Percentiles rank a stretch among this genome's conserved stretches.
These are phyloP conservation scores for Talaromyces sp. DNA, from an alignment of 2,329 filamentous ascomycete genomes.

Conservation along the genomic window DNA sequence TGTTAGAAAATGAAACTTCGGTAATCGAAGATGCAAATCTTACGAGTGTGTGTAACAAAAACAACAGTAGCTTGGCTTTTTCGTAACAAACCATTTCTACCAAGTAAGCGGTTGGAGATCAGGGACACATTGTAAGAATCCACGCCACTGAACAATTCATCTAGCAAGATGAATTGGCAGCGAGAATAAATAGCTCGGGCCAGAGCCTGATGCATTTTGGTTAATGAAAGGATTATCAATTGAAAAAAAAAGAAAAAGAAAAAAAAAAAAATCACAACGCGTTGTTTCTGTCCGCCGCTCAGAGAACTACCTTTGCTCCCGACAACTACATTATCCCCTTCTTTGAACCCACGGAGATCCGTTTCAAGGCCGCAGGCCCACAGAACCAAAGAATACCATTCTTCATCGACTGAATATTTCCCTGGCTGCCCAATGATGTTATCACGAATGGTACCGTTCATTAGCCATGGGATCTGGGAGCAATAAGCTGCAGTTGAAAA, in stretches of 20 bases:
- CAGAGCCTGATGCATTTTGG: background rate
- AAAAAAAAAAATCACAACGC: slow-evolving; percentile 51
- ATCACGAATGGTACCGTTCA: background rate
- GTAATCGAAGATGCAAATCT: background rate
- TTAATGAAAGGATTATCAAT: no score
- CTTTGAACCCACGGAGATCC: slow-evolving; percentile 21
- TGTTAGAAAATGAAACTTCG: background rate
- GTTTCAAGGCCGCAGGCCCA: slow-evolving; percentile 21
- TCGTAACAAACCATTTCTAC: slow-evolving; percentile 5
- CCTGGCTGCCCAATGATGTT: background rate
- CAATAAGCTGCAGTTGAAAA: background rate
- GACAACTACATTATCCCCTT: slow-evolving; percentile 67
- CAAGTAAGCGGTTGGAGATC: slow-evolving; percentile 3
- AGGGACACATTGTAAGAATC: slow-evolving; percentile 3
- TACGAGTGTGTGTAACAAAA: slow-evolving; percentile 6
- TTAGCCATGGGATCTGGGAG: background rate
- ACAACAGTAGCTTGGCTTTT: slow-evolving; percentile 1
- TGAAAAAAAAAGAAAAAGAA: slow-evolving; percentile 19
- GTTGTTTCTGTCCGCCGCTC: slow-evolving; percentile 81
- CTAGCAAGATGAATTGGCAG: slow-evolving; percentile 4
- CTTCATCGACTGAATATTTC: slow-evolving; percentile 17
- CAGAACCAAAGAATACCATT: slow-evolving; percentile 24
- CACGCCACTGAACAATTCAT: slow-evolving; percentile 11
- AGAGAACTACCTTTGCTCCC: slow-evolving; percentile 65
- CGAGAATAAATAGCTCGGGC: slow-evolving; percentile 50